Conservation (phyloP, 345 rosid genomes). For the Trapa bicornis region DNA sequence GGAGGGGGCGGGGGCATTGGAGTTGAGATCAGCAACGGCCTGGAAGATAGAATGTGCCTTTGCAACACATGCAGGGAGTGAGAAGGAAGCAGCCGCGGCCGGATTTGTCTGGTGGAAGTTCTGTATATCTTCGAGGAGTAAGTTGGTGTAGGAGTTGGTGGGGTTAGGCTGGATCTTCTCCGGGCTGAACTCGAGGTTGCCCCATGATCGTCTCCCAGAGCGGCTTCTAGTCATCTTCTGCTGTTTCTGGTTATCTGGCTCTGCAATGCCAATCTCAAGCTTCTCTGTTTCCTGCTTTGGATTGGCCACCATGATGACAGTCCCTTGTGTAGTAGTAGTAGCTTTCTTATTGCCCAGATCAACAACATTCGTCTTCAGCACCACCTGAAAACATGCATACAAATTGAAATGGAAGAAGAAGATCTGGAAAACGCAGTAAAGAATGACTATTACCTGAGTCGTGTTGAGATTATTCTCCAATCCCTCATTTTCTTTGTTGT, state of each 20-base stretch:
- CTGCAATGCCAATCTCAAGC: constrained; percentile 1
- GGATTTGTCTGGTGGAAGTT: constrained; percentile 71
- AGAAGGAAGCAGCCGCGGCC: constrained; percentile 4
- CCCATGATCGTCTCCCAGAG: constrained; percentile 55
- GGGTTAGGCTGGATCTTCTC: constrained; percentile 29
- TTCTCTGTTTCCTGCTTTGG: too few species aligned
- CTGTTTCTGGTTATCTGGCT: constrained; percentile 27
- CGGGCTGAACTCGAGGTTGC: constrained; percentile 47
- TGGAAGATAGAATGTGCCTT: constrained; percentile 72
- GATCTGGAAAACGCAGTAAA: background rate
- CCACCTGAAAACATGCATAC: constrained; percentile 4
- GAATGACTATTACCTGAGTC: background rate
- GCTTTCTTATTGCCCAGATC: constrained; percentile 16
- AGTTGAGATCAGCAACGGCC: constrained; percentile 80
- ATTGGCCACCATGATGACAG: constrained; percentile 16
- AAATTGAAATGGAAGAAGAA: background rate
- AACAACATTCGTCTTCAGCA: constrained; percentile 22
- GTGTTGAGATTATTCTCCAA: background rate
- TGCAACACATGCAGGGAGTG: constrained; percentile 52
- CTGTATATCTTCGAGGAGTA: constrained; percentile 81
- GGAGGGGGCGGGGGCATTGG: constrained; percentile 13
- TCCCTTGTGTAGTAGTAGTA: background rate
- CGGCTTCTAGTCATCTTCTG: constrained; percentile 53
- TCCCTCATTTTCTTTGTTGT: constrained; percentile 3
- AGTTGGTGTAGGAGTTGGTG: constrained; percentile 42